These are phyloP conservation scores for Telfairia occidentalis DNA, from an alignment of 331 rosid genomes.

Conservation along the genomic window DNA sequence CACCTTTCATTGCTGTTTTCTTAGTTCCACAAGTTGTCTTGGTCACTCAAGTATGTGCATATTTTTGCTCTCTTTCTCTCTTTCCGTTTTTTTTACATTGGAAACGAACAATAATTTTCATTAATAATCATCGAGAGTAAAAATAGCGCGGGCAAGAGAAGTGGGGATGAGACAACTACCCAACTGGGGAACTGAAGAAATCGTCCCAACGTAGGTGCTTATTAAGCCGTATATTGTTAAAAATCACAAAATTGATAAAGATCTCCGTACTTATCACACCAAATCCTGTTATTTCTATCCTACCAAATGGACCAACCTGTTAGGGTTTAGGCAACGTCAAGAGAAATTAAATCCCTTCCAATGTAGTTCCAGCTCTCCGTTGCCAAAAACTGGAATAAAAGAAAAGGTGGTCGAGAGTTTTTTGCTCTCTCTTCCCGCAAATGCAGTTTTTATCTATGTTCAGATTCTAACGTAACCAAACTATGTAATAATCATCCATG, in stretches of 20 bases:
- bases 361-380: neutral
- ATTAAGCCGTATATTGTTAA: neutral
- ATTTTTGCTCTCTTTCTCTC: neutral
- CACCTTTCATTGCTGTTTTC: slow-evolving; percentile 50
- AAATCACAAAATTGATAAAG: neutral
- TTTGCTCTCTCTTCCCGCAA: neutral
- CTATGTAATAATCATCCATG: neutral
- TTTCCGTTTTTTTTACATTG: neutral
- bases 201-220: neutral
- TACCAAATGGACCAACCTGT: neutral
- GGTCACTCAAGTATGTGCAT: slow-evolving; percentile 51
- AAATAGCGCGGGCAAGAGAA: neutral
- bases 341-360: neutral
- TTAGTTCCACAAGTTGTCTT: slow-evolving; percentile 79
- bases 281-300: neutral
- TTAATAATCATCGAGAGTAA: neutral
- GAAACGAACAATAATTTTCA: neutral
- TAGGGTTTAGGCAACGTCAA: neutral
- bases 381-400: neutral
- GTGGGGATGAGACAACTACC: neutral
- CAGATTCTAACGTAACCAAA: neutral
- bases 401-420: neutral
- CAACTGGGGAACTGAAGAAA: neutral
- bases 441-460: neutral
- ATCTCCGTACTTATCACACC: neutral